phyloP scores from a whole-genome alignment of 164 flowering plant species.

The Akebia trifoliata region DNA sequence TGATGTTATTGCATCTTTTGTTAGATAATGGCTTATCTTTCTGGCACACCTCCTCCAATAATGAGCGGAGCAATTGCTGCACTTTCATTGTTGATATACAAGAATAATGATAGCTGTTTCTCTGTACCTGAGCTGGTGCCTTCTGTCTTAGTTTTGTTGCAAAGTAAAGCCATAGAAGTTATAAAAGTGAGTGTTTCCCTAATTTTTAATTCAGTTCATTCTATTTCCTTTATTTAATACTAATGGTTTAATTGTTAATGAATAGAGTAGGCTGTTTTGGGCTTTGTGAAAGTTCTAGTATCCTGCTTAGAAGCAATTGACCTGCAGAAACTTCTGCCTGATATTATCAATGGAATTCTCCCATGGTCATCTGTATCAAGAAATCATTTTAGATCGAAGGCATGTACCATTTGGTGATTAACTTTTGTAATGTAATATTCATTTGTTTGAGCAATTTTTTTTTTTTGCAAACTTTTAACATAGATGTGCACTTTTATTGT shows the following conservation, averaged over 20 bases:
- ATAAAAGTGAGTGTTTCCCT: constrained; percentile 52
- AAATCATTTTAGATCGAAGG: constrained; percentile 85
- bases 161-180: constrained; percentile 61
- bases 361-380: constrained; percentile 90
- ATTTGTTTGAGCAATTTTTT: neutral
- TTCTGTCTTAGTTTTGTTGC: constrained; percentile 59
- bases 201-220: neutral
- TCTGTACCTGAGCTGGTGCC: constrained; percentile 65
- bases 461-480: neutral
- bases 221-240: neutral
- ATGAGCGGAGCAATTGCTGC: constrained; percentile 92
- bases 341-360: constrained; percentile 49
- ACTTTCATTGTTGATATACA: constrained; percentile 67
- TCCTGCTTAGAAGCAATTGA: constrained; percentile 57
- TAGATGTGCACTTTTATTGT: neutral
- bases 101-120: constrained; percentile 48
- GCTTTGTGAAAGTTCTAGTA: constrained; percentile 87
- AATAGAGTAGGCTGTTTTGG: constrained; percentile 66
- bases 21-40: constrained; percentile 84
- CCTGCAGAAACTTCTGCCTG: constrained; percentile 53
- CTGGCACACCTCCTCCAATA: constrained; percentile 82
- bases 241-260: constrained; percentile 3
- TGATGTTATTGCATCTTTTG: constrained; percentile 8
- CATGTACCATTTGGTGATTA: constrained; percentile 8
- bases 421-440: neutral